A percentile compares a stretch with the other conserved stretches of the same genome.
Conservation (phyloP, 768 basidiomycete genomes). For the Boletellus ananiceps region DNA sequence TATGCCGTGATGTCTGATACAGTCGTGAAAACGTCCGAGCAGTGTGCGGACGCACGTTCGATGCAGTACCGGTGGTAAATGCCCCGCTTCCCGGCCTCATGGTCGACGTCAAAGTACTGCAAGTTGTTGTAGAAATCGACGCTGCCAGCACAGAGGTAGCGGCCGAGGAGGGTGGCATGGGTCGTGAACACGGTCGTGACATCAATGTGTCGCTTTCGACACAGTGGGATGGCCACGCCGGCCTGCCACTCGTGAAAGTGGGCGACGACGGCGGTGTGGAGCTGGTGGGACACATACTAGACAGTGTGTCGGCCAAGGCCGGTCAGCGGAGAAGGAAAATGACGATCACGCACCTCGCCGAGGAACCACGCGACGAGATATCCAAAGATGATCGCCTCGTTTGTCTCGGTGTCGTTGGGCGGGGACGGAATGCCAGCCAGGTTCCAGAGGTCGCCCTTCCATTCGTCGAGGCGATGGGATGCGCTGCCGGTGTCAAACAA, state of each 20-base stretch:
- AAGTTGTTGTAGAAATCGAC: slow-evolving; percentile 99
- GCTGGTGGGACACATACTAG: slow-evolving; percentile 79
- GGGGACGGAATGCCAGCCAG: slow-evolving; percentile 96
- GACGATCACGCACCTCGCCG: slow-evolving; percentile 71
- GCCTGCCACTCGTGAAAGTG: slow-evolving; percentile 99
- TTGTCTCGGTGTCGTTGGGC: slow-evolving; percentile 95
- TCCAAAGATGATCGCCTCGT: slow-evolving; percentile 96
- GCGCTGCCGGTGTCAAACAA: slow-evolving; percentile 92
- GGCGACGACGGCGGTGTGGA: slow-evolving; percentile 83
- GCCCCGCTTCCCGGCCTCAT: slow-evolving; percentile 97
- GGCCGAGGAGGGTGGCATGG: slow-evolving; percentile 95
- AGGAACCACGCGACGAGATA: slow-evolving; percentile 99
- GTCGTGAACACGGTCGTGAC: slow-evolving; percentile 99
- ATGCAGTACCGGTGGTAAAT: slow-evolving; percentile 99
- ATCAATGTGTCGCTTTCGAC: slow-evolving; percentile 95
- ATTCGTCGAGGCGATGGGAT: slow-evolving; percentile 89
- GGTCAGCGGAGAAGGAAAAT: slow-evolving; percentile 3
- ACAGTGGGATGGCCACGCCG: slow-evolving; percentile 90
- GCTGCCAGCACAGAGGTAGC: slow-evolving; percentile 96
- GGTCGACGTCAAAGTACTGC: slow-evolving; percentile 98
- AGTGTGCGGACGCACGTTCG: slow-evolving; percentile 90
- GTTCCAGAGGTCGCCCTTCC: slow-evolving; percentile 99
- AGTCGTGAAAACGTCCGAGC: slow-evolving; percentile 97
- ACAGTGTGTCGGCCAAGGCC: not conserved
- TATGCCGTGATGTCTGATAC: slow-evolving; percentile 98